A percentile compares a stretch with the other conserved stretches of the same genome.
phyloP scores from a whole-genome alignment of 768 basidiomycete species.

The Neoboletus magnificus region DNA sequence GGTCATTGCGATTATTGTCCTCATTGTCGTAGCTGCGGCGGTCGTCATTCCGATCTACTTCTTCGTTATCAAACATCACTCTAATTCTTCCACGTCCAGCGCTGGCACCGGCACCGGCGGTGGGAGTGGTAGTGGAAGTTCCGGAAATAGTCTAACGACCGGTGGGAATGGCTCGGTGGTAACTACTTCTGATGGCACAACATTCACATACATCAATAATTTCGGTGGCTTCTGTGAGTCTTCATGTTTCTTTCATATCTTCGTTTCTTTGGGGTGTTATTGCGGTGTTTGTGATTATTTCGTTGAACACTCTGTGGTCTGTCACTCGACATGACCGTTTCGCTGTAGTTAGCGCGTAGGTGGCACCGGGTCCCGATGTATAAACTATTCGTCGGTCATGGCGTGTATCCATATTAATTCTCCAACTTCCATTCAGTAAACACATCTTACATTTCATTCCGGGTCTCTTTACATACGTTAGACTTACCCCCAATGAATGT shows the following conservation, averaged over 20 bases:
- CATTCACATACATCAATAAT: slow-evolving; percentile 72
- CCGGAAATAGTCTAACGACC: slow-evolving; percentile 19
- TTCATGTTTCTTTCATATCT: background rate
- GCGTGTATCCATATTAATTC: background rate
- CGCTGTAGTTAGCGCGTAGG: background rate
- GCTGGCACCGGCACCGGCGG: background rate
- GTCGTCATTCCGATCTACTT: slow-evolving; percentile 43
- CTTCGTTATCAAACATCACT: slow-evolving; percentile 24
- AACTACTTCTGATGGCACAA: slow-evolving; percentile 61
- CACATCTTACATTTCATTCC: background rate
- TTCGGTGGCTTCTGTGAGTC: slow-evolving; percentile 72
- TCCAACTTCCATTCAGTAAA: background rate
- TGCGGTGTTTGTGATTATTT: background rate
- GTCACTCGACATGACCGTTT: background rate
- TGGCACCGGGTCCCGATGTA: background rate
- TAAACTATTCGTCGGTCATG: background rate
- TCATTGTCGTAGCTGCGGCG: slow-evolving; percentile 33
- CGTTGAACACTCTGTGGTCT: background rate
- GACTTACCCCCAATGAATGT: background rate
- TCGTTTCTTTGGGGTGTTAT: background rate
- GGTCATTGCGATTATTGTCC: slow-evolving; percentile 27
- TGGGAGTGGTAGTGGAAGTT: background rate
- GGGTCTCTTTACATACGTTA: background rate
- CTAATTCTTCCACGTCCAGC: background rate
- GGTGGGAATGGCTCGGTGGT: slow-evolving; percentile 73